A percentile compares a stretch with the other conserved stretches of the same genome.
Conservation (phyloP, 2,329 filamentous ascomycete genomes). For the Nothopassalora personata region DNA sequence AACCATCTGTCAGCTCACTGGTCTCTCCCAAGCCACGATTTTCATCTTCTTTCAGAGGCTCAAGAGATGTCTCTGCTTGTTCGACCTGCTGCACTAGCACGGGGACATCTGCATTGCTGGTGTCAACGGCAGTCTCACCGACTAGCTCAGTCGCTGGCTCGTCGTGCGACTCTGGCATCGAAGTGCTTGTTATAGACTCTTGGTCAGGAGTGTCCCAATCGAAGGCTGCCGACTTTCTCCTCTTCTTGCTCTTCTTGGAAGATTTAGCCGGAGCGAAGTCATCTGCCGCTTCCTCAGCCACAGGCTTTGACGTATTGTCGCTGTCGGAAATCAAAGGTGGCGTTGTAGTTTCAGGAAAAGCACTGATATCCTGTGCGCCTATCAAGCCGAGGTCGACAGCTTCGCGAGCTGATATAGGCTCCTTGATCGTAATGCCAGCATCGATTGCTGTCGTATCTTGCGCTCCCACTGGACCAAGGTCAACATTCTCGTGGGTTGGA, state of each 20-base stretch:
- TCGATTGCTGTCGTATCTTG: neutral
- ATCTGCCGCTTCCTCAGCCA: neutral
- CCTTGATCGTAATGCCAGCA: neutral
- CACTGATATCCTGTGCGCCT: neutral
- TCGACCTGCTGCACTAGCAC: neutral
- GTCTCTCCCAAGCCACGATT: neutral
- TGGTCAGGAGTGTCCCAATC: neutral
- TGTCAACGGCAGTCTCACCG: neutral
- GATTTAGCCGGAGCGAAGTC: slow-evolving; percentile 10
- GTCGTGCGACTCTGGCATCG: neutral
- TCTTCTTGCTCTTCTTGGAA: slow-evolving; percentile 35
- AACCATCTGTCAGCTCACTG: slow-evolving; percentile 10
- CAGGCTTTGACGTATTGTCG: neutral
- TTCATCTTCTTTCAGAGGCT: neutral
- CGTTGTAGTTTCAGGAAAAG: neutral
- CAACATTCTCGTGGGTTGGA: neutral
- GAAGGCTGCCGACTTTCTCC: slow-evolving; percentile 21
- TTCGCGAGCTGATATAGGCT: neutral
- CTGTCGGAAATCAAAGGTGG: neutral
- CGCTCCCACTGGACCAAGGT: neutral
- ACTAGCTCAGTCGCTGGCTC: neutral
- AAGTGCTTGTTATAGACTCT: neutral
- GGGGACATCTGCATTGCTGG: neutral
- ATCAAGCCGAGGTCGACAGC: no score
- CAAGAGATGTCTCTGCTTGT: neutral